Percentiles rank a stretch among this genome's conserved stretches.
Conservation (phyloP, 202 grass and related monocot species). For the Eragrostis tef region DNA sequence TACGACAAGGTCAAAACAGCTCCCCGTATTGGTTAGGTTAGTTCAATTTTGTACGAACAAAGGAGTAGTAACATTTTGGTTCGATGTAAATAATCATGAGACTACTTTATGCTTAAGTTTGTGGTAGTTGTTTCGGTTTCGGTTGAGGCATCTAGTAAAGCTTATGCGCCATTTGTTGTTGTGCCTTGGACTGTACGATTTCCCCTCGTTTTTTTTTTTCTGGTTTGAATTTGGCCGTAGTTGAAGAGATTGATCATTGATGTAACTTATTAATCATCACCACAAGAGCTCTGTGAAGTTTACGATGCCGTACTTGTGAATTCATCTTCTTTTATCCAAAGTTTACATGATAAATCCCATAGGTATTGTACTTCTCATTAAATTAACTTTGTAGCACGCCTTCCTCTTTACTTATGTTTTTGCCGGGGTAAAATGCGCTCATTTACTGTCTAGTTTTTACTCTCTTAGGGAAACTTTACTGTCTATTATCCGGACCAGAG, state of each 20-base stretch:
- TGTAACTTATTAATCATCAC: neutral
- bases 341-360: neutral
- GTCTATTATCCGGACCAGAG: too few species aligned
- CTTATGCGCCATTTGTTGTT: neutral
- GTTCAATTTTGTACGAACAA: neutral
- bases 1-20: neutral
- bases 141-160: conserved; percentile 11
- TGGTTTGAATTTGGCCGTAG: neutral
- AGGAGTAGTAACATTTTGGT: neutral
- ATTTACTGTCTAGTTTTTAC: neutral
- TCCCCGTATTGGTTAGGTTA: conserved; percentile 4
- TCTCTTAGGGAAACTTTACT: too few species aligned
- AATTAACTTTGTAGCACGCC: neutral
- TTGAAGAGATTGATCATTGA: conserved; percentile 2
- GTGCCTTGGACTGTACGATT: neutral
- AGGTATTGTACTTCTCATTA: neutral
- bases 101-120: conserved; percentile 57
- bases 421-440: neutral
- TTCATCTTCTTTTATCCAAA: neutral
- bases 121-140: conserved; percentile 15
- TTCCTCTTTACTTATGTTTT: neutral
- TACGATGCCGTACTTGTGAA: neutral
- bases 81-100: neutral
- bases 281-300: neutral
- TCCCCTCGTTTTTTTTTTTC: neutral